Evolutionary conservation across 2,329 filamentous ascomycete genomes (phyloP), one percentile per base, ranked within the genome.

Genomic region (Fusarium falciforme): DNA sequence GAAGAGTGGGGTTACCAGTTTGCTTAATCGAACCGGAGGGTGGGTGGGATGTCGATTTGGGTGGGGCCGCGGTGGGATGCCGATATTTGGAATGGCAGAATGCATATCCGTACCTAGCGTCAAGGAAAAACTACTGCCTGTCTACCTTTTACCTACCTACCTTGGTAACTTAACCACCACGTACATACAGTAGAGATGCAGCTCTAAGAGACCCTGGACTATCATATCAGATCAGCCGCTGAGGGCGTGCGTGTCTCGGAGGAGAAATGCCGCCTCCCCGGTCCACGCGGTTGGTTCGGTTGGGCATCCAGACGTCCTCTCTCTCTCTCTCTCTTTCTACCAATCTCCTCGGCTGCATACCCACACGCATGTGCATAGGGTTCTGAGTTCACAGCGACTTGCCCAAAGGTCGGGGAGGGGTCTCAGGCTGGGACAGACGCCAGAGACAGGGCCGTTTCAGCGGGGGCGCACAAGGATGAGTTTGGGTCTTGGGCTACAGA

Each of bases 301-400:
- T 55, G 36, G 52, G 58, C 16, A 38, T 52, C 25, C 16, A 17
- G 59, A 40, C 38, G 38, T 44, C 44, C 57, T 36, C 49, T 38
- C 52, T 52, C 60, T 59, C 20, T 20, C 40, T 20, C 11, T 47
- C 42, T 47, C 42, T 16, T 16, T 17, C 20, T 42, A 22, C 40
- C 40, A 20, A 10, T 29, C 25, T 52, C 47, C 47, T 52, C 47
- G 9, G 16, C 10, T 52, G 25, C 40, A 44, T 20, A 20, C 25
- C n/a, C 25, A 29, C 47, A 16, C 9, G 33, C 35, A 72, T 73
- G 61, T 61, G 66, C 44, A 33, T 64, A 73, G 55, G 71, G 59
- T 71, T 63, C 52, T 35, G 14, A 33, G 57, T 36, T 38, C 31
- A 35, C 31, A 3, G 31, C 31, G 11, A 35, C 31, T 57, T 22